Conservation (phyloP, 2,329 filamentous ascomycete species). For the Tolypocladium paradoxum region DNA sequence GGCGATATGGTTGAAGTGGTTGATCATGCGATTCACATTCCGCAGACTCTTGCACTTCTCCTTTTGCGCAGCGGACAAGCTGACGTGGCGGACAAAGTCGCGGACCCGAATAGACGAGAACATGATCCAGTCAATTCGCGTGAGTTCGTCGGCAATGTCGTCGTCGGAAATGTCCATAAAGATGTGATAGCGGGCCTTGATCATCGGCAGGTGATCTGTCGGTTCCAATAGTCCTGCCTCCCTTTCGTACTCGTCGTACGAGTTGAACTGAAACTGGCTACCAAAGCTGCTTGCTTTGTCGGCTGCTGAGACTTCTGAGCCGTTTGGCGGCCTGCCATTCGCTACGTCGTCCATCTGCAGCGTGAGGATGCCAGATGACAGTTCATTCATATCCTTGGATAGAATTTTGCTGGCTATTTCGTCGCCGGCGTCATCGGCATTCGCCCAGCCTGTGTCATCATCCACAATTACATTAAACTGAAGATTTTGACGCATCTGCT, state of each 20-base stretch:
- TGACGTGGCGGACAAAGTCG: conserved; percentile 87
- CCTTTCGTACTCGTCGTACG: conserved; percentile 69
- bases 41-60: conserved; percentile 66
- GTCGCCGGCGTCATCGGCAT: conserved; percentile 50
- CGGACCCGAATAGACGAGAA: conserved; percentile 90
- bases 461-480: conserved; percentile 66
- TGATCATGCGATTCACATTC: conserved; percentile 90
- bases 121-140: conserved; percentile 96
- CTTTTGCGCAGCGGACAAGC: conserved; percentile 58
- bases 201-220: conserved; percentile 56
- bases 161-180: conserved; percentile 83
- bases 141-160: conserved; percentile 81
- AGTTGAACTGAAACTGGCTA: conserved; percentile 47
- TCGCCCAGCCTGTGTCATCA: conserved; percentile 90
- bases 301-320: conserved; percentile 31
- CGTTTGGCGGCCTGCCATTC: conserved; percentile 32
- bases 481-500: conserved; percentile 73
- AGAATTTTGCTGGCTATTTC: conserved; percentile 22
- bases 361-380: conserved; percentile 31
- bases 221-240: conserved; percentile 66
- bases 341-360: conserved; percentile 37
- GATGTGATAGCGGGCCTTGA: conserved; percentile 78
- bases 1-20: conserved; percentile 79
- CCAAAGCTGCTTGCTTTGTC: conserved; percentile 27
- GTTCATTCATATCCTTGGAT: conserved; percentile 28